These are phyloP conservation scores for Nannizzia gypsea DNA, from an alignment of 2,329 filamentous ascomycete genomes.

Conservation along the genomic window DNA sequence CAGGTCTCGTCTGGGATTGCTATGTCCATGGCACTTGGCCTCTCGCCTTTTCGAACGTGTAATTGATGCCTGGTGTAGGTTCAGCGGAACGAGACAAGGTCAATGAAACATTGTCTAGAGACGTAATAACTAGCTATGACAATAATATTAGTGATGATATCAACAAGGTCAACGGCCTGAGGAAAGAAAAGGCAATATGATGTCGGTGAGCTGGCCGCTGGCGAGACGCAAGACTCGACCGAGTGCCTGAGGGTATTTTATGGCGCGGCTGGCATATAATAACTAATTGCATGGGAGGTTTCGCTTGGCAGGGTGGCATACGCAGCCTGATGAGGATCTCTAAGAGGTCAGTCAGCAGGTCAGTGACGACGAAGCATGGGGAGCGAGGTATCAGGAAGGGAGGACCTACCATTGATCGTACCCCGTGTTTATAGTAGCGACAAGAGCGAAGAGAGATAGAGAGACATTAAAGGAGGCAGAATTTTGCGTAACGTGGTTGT, in stretches of 20 bases:
- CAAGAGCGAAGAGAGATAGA: not conserved
- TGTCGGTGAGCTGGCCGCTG: not conserved
- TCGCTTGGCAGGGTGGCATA: too few species aligned
- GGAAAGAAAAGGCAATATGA: not conserved
- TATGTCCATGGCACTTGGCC: not conserved
- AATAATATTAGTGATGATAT: not conserved
- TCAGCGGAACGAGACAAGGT: not conserved
- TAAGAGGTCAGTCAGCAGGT: too few species aligned
- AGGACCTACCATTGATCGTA: not conserved
- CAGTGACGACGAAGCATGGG: not conserved
- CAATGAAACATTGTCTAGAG: conserved; percentile 1
- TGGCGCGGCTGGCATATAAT: not conserved
- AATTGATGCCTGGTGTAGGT: not conserved
- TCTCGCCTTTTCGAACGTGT: not conserved
- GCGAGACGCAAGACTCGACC: not conserved
- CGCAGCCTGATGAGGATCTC: too few species aligned
- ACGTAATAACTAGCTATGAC: not conserved
- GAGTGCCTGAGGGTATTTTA: not conserved
- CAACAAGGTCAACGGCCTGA: not conserved
- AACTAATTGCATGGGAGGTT: too few species aligned
- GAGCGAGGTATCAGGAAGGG: not conserved
- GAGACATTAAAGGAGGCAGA: not conserved
- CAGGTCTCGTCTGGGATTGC: not conserved
- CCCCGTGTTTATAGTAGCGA: not conserved
- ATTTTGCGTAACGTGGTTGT: not conserved